Percentiles rank a stretch among this genome's conserved stretches.
These are phyloP conservation scores for Aspergillus persii DNA, from an alignment of 2,329 filamentous ascomycete species.

Conservation along the genomic window DNA sequence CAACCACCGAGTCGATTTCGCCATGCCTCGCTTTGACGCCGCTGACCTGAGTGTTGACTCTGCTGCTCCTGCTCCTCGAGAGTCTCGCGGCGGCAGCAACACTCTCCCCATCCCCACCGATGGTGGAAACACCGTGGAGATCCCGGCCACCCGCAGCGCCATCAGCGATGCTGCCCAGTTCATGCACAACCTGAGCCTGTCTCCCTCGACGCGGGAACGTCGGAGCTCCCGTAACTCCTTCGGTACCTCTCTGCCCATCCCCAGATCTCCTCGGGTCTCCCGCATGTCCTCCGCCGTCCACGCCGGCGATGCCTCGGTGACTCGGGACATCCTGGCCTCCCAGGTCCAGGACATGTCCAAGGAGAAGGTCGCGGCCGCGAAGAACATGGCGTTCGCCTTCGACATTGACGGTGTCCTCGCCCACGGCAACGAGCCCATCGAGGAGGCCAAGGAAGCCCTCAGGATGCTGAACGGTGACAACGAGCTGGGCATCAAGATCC, in stretches of 20 bases:
- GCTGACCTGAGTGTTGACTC: constrained; percentile 51
- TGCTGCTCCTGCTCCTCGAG: constrained; percentile 26
- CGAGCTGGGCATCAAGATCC: constrained; percentile 76
- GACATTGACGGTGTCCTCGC: constrained; percentile 68
- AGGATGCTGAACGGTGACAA: constrained; percentile 73
- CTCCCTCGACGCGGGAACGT: constrained; percentile 66
- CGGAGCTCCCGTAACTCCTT: constrained; percentile 73
- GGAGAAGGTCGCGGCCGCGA: constrained; percentile 66
- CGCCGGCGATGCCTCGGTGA: constrained; percentile 49
- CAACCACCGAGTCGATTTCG: constrained; percentile 25
- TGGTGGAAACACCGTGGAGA: constrained; percentile 59
- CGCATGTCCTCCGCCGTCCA: constrained; percentile 63
- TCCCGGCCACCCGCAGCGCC: constrained; percentile 66
- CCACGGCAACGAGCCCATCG: constrained; percentile 68
- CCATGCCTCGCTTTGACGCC: constrained; percentile 62
- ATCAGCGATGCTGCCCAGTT: constrained; percentile 66
- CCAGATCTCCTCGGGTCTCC: constrained; percentile 66
- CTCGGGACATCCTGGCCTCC: constrained; percentile 66
- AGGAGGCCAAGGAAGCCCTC: constrained; percentile 63
- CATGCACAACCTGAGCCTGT: constrained; percentile 70
- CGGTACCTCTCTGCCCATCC: constrained; percentile 69
- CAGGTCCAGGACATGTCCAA: constrained; percentile 67
- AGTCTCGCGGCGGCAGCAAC: constrained; percentile 25
- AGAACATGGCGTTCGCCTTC: constrained; percentile 80
- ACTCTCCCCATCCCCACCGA: constrained; percentile 45